Conservation (phyloP, 176 grass and related monocot species). For the Carex pumila region DNA sequence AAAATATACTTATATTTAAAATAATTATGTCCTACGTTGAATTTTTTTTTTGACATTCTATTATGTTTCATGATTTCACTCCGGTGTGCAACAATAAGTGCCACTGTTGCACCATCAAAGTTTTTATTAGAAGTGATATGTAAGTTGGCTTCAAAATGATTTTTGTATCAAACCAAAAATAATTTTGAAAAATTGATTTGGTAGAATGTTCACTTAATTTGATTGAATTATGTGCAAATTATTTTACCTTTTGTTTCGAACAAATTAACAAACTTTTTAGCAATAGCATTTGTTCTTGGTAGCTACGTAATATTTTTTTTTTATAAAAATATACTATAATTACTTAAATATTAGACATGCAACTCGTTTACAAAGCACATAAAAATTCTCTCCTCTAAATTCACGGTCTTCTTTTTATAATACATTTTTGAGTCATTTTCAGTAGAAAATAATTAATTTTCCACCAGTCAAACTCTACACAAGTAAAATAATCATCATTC, state of each 20-base stretch:
- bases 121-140: too few relatives aligned
- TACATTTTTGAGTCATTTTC: not conserved
- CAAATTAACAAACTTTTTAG: too few relatives aligned
- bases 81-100: too few relatives aligned
- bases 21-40: too few relatives aligned
- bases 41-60: too few relatives aligned
- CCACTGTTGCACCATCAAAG: too few relatives aligned
- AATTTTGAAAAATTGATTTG: not conserved
- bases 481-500: not conserved
- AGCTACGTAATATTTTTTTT: too few relatives aligned
- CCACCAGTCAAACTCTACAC: not conserved
- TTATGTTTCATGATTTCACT: too few relatives aligned
- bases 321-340: not conserved
- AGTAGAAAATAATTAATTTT: not conserved
- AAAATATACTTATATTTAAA: too few relatives aligned
- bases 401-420: not conserved
- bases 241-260: too few relatives aligned
- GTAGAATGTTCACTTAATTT: not conserved
- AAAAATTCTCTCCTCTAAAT: not conserved
- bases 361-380: not conserved
- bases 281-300: too few relatives aligned
- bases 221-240: not conserved
- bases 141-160: not conserved
- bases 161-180: not conserved
- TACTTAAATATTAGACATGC: not conserved